Percentiles rank a stretch among this genome's conserved stretches.
phyloP scores from a whole-genome alignment of 1,284 basidiomycete genomes.

The Fistulinella cinereoalba region DNA sequence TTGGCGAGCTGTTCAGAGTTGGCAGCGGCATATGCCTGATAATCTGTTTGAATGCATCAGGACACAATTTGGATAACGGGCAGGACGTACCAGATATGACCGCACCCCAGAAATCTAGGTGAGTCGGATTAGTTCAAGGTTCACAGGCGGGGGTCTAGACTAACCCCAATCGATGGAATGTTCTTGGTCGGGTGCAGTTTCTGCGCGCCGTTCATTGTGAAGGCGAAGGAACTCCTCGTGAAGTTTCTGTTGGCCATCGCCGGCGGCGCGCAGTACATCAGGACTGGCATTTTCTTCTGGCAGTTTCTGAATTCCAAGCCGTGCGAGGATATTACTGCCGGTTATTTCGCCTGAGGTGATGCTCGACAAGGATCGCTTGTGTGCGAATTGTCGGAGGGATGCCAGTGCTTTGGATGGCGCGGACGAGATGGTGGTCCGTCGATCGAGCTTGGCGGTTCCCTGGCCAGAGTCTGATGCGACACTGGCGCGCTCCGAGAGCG shows the following conservation, averaged over 20 bases:
- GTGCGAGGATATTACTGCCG: conserved; percentile 33
- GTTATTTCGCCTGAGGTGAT: conserved; percentile 53
- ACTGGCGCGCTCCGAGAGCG: conserved; percentile 40
- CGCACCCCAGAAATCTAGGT: conserved; percentile 91
- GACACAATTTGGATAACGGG: neutral
- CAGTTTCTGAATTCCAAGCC: conserved; percentile 47
- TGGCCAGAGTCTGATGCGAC: conserved; percentile 17
- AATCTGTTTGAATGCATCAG: conserved; percentile 51
- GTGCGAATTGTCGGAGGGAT: conserved; percentile 34
- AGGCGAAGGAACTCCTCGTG: conserved; percentile 68
- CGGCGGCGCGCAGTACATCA: conserved; percentile 41
- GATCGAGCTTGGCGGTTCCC: conserved; percentile 15
- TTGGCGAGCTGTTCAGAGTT: conserved; percentile 77
- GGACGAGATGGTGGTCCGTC: conserved; percentile 32
- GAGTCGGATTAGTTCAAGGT: conserved; percentile 5
- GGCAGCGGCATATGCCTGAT: conserved; percentile 78
- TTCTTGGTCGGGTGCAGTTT: conserved; percentile 36
- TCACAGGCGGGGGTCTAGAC: conserved; percentile 26
- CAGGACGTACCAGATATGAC: conserved; percentile 75
- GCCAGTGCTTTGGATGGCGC: conserved; percentile 23
- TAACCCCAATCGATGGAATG: conserved; percentile 72
- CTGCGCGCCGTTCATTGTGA: conserved; percentile 50
- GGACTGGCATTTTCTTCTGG: conserved; percentile 32
- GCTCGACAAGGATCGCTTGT: conserved; percentile 64
- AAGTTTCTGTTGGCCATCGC: conserved; percentile 64